These are phyloP conservation scores for Lepidium sativum DNA, from an alignment of 345 rosid species.

Conservation along the genomic window DNA sequence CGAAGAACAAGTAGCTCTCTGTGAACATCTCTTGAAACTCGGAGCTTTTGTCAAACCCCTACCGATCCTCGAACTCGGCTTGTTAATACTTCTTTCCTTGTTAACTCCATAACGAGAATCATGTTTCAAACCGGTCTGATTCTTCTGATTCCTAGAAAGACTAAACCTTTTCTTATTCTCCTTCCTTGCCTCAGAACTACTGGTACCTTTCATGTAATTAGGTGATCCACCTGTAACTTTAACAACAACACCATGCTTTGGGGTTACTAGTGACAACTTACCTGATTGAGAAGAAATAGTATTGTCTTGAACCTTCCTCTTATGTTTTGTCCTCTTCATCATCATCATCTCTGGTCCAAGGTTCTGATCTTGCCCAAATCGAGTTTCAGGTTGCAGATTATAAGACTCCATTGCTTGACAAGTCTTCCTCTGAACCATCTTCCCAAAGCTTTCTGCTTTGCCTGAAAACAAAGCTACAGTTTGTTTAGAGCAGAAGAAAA, in stretches of 20 bases:
- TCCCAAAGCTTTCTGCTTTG: slow-evolving; percentile 7
- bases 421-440: slow-evolving; percentile 79
- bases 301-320: slow-evolving; percentile 41
- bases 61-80: slow-evolving; percentile 46
- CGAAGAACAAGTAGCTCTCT: slow-evolving; percentile 84
- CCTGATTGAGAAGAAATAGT: slow-evolving; percentile 36
- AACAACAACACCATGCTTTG: slow-evolving; percentile 14
- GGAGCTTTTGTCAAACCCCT: slow-evolving; percentile 59
- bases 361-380: slow-evolving; percentile 39
- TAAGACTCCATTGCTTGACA: slow-evolving; percentile 48
- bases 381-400: slow-evolving; percentile 38
- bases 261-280: slow-evolving; percentile 29
- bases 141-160: slow-evolving; percentile 27
- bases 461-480: slow-evolving; percentile 27
- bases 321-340: slow-evolving; percentile 67
- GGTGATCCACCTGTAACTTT: slow-evolving; percentile 38
- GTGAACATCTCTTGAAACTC: slow-evolving; percentile 53
- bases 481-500: slow-evolving; percentile 16
- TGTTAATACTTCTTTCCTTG: slow-evolving; percentile 22
- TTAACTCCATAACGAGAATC: slow-evolving; percentile 31
- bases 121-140: slow-evolving; percentile 22
- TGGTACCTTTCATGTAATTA: slow-evolving; percentile 85
- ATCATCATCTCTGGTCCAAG: slow-evolving; percentile 63
- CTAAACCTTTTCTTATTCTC: slow-evolving; percentile 31
- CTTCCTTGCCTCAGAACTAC: slow-evolving; percentile 72